These are phyloP conservation scores for Umbelopsis isabellina DNA, from an alignment of 192 early-diverging fungal species.

Conservation along the genomic window DNA sequence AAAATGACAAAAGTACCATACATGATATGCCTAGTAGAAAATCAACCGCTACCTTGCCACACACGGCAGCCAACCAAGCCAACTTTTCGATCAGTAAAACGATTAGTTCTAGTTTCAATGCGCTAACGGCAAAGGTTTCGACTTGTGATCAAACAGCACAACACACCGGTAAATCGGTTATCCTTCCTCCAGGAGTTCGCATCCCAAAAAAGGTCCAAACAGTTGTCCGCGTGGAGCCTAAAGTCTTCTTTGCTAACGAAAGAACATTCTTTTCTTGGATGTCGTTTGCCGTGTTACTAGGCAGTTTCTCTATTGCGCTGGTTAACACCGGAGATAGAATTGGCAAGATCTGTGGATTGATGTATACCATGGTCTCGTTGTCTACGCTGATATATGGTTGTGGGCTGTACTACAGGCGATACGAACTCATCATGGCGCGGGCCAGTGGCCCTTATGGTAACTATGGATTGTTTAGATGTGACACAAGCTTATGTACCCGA, in stretches of 20 bases:
- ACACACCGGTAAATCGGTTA: background rate
- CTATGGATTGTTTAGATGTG: background rate
- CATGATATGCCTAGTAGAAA: too few species aligned
- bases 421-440: slow-evolving; percentile 63
- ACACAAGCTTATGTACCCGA: background rate
- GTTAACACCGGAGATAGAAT: slow-evolving; percentile 69
- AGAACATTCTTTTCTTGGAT: slow-evolving; percentile 82
- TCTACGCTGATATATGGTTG: slow-evolving; percentile 67
- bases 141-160: background rate
- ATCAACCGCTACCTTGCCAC: too few species aligned
- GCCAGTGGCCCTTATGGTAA: slow-evolving; percentile 50
- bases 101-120: too few species aligned
- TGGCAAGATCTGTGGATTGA: slow-evolving; percentile 55
- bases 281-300: slow-evolving; percentile 69
- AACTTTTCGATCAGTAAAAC: too few species aligned
- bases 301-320: slow-evolving; percentile 65
- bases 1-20: too few species aligned
- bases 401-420: slow-evolving; percentile 67
- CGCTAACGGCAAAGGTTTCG: background rate
- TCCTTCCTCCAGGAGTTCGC: slow-evolving; percentile 27
- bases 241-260: slow-evolving; percentile 85
- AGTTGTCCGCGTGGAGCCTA: slow-evolving; percentile 73
- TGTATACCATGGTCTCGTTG: slow-evolving; percentile 70
- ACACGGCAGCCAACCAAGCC: too few species aligned
- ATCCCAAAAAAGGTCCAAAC: slow-evolving; percentile 44